Evolutionary conservation across 2,329 filamentous ascomycete species (phyloP).

Genomic region (Verticillium tricorpus): DNA sequence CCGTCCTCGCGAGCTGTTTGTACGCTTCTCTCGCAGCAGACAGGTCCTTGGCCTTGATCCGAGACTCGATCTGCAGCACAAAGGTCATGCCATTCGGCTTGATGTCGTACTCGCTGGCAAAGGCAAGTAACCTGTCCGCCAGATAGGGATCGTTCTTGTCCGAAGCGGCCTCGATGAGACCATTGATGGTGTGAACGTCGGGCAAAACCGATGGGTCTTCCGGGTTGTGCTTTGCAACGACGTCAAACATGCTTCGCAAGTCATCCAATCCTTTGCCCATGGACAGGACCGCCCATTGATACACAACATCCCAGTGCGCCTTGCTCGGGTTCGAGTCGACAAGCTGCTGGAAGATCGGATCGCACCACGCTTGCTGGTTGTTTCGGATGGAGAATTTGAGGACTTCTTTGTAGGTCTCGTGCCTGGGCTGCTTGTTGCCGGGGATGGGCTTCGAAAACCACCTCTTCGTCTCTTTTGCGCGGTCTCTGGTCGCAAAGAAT

Average conservation of each 20-base stretch:
- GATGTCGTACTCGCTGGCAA: slow-evolving; percentile 63
- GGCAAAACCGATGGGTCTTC: slow-evolving; percentile 46
- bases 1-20: slow-evolving; percentile 49
- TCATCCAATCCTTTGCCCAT: slow-evolving; percentile 67
- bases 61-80: slow-evolving; percentile 71
- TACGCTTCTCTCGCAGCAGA: slow-evolving; percentile 65
- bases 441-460: slow-evolving; percentile 61
- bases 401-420: slow-evolving; percentile 47
- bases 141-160: slow-evolving; percentile 65
- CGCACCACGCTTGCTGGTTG: slow-evolving; percentile 57
- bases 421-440: slow-evolving; percentile 31
- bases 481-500: slow-evolving; percentile 57
- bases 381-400: slow-evolving; percentile 58
- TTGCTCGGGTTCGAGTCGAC: slow-evolving; percentile 44
- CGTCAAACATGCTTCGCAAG: slow-evolving; percentile 66
- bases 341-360: slow-evolving; percentile 50
- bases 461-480: slow-evolving; percentile 55
- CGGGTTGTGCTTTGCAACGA: slow-evolving; percentile 51
- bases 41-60: slow-evolving; percentile 68
- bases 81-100: slow-evolving; percentile 65
- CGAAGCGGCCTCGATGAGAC: slow-evolving; percentile 67
- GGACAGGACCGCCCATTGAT: slow-evolving; percentile 70
- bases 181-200: slow-evolving; percentile 71
- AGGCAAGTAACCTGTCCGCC: slow-evolving; percentile 66
- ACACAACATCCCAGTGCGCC: slow-evolving; percentile 64